phyloP scores from a whole-genome alignment of 768 basidiomycete genomes.

The Mrakia gelida region DNA sequence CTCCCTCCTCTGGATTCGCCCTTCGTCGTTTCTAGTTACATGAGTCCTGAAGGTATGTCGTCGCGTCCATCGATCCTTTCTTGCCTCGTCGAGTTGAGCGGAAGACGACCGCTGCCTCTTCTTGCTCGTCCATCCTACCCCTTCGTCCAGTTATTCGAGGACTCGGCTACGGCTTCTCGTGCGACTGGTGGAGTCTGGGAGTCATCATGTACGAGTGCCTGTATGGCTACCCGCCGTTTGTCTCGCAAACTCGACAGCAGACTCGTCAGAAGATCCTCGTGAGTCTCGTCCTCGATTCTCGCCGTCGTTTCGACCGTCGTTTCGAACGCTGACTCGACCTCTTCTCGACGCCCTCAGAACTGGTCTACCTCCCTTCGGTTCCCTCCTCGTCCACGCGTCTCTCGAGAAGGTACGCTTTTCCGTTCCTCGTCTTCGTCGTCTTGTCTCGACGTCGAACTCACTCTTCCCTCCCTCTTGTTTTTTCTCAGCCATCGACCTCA shows the following conservation, averaged over 20 bases:
- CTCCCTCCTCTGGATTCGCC: not conserved
- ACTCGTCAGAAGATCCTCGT: conserved; percentile 89
- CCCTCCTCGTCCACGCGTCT: conserved; percentile 74
- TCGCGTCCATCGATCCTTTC: too few species aligned
- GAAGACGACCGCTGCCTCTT: too few species aligned
- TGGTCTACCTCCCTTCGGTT: conserved; percentile 88
- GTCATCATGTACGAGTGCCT: conserved; percentile 76
- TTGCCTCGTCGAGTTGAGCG: too few species aligned
- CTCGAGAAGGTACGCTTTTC: conserved; percentile 40
- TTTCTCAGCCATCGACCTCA: conserved; percentile 77
- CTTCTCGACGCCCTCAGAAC: conserved; percentile 47
- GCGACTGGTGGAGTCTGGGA: conserved; percentile 98
- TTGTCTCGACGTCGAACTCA: conserved; percentile 77
- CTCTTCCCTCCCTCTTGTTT: conserved; percentile 77
- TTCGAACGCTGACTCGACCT: not conserved
- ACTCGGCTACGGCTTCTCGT: conserved; percentile 80
- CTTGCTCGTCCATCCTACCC: too few species aligned
- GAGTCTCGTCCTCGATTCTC: not conserved
- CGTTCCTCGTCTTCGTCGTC: conserved; percentile 59
- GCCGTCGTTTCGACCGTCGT: too few species aligned
- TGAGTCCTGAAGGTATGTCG: conserved; percentile 43
- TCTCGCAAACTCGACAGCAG: conserved; percentile 62
- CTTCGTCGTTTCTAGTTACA: conserved; percentile 34
- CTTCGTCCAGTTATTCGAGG: conserved; percentile 43
- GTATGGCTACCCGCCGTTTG: conserved; percentile 85